Base-by-base conservation (phyloP, 1,139 yeast species). In the Insectozyma bohioensis region DNA sequence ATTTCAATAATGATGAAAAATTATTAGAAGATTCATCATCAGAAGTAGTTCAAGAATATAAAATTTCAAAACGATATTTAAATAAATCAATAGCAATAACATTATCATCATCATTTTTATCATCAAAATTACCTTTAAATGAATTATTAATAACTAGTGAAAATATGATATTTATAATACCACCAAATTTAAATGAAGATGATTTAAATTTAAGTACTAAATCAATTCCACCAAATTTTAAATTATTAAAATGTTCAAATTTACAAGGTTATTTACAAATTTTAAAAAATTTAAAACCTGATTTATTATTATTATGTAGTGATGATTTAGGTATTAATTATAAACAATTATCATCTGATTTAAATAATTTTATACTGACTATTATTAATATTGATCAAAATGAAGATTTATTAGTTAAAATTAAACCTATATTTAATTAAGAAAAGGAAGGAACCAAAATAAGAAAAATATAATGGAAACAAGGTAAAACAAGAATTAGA, bases 91-190 rank as follows among this genome's bases (percentile, higher is more conserved):
- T 69, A 21, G 74, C 72, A 9, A 54, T 69, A 40, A 69, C 75
- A 4, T 59, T 69, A 33, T 66, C 72, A 28, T 67, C 68, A 34
- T 60, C 70, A 20, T 63, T 69, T 13, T 53, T 69, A 41, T 61
- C 58, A 34, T 58, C 67, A 34, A 52, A 54, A 31, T 52, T 68
- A 23, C 75, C 74, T 3, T 54, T 69, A 34, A 51, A 59, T 38
- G 72, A 68, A 9, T 64, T 68, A 6, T 52, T 69, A 28, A 45
- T 57, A 34, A 61, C 59, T 25, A 33, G 31, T 20, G 70, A 63
- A 21, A 67, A 67, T 38, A 67, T 69, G 29, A 65, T 71, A n/a
- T 69, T 68, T 43, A 69, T 69, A 28, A 57, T 69, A 16, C 75
- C 75, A 1, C 75, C 75, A 7, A 63, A 68, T 39, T 55, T 69